Evolutionary conservation across 2,329 filamentous ascomycete species (phyloP).

Genomic region (Ceratocystis variospora): DNA sequence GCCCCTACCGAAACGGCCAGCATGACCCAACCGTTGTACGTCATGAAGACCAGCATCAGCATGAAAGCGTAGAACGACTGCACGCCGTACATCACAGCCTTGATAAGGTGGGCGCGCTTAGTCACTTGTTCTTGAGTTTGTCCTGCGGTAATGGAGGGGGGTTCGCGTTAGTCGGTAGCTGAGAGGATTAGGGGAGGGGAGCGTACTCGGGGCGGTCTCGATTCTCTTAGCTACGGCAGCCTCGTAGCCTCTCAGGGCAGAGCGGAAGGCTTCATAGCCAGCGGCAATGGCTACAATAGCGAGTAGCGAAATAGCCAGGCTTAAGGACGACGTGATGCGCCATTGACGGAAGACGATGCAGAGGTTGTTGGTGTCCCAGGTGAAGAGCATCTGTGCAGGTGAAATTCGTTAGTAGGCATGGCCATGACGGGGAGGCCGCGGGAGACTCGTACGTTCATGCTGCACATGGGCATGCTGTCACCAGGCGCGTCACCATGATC

Average conservation of each 20-base stretch:
- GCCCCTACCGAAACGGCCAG: slow-evolving; percentile 76
- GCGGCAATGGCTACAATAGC: slow-evolving; percentile 70
- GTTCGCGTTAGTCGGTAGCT: background rate
- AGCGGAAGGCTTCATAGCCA: slow-evolving; percentile 84
- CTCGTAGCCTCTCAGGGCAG: slow-evolving; percentile 66
- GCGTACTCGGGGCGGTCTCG: slow-evolving; percentile 43
- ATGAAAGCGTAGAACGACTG: slow-evolving; percentile 99
- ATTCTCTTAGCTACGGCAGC: slow-evolving; percentile 34
- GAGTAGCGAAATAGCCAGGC: slow-evolving; percentile 68
- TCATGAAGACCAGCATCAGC: slow-evolving; percentile 99
- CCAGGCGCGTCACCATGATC: slow-evolving; percentile 37
- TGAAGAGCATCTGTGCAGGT: slow-evolving; percentile 76
- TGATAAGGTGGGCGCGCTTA: slow-evolving; percentile 59
- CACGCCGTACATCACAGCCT: slow-evolving; percentile 71
- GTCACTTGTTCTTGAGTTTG: slow-evolving; percentile 49
- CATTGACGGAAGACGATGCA: slow-evolving; percentile 92
- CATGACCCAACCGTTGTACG: slow-evolving; percentile 99
- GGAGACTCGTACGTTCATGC: slow-evolving; percentile 62
- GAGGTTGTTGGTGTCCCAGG: slow-evolving; percentile 83
- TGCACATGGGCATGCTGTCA: slow-evolving; percentile 58
- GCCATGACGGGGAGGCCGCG: background rate
- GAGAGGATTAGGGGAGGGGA: background rate
- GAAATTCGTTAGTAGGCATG: background rate
- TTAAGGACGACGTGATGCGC: slow-evolving; percentile 62
- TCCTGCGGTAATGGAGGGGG: slow-evolving; percentile 43